phyloP scores from a whole-genome alignment of 768 basidiomycete genomes.

The Paxillus ammoniavirescens region DNA sequence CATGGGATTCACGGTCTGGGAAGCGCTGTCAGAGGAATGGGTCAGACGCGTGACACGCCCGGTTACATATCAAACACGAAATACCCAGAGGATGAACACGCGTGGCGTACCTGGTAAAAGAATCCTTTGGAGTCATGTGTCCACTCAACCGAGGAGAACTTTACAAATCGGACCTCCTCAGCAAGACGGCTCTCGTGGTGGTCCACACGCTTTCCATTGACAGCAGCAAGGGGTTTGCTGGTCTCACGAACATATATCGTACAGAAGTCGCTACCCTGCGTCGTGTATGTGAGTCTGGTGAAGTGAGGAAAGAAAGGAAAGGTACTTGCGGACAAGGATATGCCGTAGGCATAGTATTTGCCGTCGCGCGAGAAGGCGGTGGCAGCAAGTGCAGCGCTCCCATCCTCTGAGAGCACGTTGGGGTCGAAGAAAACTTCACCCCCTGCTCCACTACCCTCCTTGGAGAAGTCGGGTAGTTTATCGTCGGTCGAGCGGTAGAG shows the following conservation, averaged over 20 bases:
- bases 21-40: slow-evolving; percentile 42
- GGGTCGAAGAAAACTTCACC: slow-evolving; percentile 82
- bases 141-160: slow-evolving; percentile 75
- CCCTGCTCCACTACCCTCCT: slow-evolving; percentile 36
- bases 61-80: neutral
- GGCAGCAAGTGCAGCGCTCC: slow-evolving; percentile 60
- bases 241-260: slow-evolving; percentile 70
- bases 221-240: slow-evolving; percentile 48
- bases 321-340: slow-evolving; percentile 62
- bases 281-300: neutral
- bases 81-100: neutral
- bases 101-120: slow-evolving; percentile 64
- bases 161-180: slow-evolving; percentile 73
- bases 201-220: slow-evolving; percentile 36
- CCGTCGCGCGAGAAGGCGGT: slow-evolving; percentile 65
- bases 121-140: slow-evolving; percentile 78
- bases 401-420: slow-evolving; percentile 70
- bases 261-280: slow-evolving; percentile 70
- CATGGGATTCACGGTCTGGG: slow-evolving; percentile 49
- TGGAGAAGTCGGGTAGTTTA: slow-evolving; percentile 52
- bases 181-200: slow-evolving; percentile 52
- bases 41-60: neutral
- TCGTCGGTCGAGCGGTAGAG: slow-evolving; percentile 58
- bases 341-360: slow-evolving; percentile 73
- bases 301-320: slow-evolving; percentile 5